phyloP scores from a whole-genome alignment of 768 basidiomycete species.

The Russula vinacea region DNA sequence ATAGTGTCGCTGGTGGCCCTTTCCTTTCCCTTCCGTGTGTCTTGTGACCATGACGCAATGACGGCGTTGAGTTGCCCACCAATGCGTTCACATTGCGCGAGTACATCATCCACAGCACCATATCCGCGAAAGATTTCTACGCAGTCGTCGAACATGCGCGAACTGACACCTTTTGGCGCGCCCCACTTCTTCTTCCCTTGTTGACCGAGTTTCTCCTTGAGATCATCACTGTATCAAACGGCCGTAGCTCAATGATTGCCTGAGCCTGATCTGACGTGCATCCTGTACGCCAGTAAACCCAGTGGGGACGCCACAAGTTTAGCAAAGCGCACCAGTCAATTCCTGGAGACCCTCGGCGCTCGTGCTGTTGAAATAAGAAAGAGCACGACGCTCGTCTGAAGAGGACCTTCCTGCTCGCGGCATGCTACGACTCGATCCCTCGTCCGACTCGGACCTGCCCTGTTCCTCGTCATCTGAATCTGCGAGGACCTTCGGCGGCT shows the following conservation, averaged over 20 bases:
- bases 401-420: slow-evolving; percentile 37
- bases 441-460: slow-evolving; percentile 50
- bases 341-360: slow-evolving; percentile 65
- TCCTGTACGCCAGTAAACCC: slow-evolving; percentile 43
- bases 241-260: slow-evolving; percentile 72
- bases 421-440: slow-evolving; percentile 40
- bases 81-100: slow-evolving; percentile 85
- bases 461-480: slow-evolving; percentile 65
- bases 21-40: slow-evolving; percentile 36
- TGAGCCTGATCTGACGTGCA: slow-evolving; percentile 80
- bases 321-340: slow-evolving; percentile 55
- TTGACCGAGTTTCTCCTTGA: slow-evolving; percentile 72
- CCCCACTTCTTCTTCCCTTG: slow-evolving; percentile 74
- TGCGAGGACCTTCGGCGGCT: slow-evolving; percentile 57
- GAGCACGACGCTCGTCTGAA: slow-evolving; percentile 48
- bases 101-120: slow-evolving; percentile 80
- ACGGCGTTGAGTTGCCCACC: slow-evolving; percentile 68
- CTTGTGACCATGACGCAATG: slow-evolving; percentile 72
- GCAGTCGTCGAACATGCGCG: slow-evolving; percentile 89
- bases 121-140: slow-evolving; percentile 81
- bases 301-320: background rate
- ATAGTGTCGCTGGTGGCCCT: slow-evolving; percentile 41
- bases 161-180: slow-evolving; percentile 77
- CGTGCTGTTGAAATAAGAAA: slow-evolving; percentile 68
- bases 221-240: slow-evolving; percentile 75